Evolutionary conservation across 805 yeast genomes (phyloP), one percentile per base, ranked within the genome.

Genomic region (Metschnikowia baotianmanensis): DNA sequence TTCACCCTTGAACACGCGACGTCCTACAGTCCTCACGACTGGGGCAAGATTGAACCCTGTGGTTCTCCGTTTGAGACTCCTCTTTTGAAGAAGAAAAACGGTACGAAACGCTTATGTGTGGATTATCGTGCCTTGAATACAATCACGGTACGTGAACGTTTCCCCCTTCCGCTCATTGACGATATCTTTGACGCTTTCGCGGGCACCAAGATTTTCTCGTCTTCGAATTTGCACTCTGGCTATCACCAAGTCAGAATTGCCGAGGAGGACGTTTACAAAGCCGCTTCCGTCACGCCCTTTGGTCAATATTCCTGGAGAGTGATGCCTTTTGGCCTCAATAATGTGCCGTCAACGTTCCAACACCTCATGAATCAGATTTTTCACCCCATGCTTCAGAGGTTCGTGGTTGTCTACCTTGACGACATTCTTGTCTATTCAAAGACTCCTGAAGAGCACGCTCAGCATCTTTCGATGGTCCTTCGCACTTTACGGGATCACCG

Each of bases 281-380:
- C 47, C 7, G 47, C 33, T 3, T 43, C 39, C 30, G 34, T 21
- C 16, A 43, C 47, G 3, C 47, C 45, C 11, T 40, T 28, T 20
- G 45, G 47, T 8, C 47, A 36, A 12, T 36, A 40, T 23, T 38
- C 35, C 3, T 43, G 47, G 42, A 27, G 38, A 8, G 44, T 43
- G 8, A 36, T 40, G 42, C 42, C 47, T 2, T 43, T 40, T 25
- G 47, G 47, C 2, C 29, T 43, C 6, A 21, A 27, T 18, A 40
- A 36, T 13, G 47, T 36, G 1, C 42, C 45, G 11, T 26, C 44
- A 2, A 40, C 42, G 3, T 40, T 43, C 16, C 42, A 40, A 24
- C 42, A 31, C 7, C 18, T 36, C 6, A 43, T 40, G 47, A 36
- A 40, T 13, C 21, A 31, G 6, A 24, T 36, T 3, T 39, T 43